phyloP scores from a whole-genome alignment of 2,329 filamentous ascomycete species.

The Huntiella moniliformis region DNA sequence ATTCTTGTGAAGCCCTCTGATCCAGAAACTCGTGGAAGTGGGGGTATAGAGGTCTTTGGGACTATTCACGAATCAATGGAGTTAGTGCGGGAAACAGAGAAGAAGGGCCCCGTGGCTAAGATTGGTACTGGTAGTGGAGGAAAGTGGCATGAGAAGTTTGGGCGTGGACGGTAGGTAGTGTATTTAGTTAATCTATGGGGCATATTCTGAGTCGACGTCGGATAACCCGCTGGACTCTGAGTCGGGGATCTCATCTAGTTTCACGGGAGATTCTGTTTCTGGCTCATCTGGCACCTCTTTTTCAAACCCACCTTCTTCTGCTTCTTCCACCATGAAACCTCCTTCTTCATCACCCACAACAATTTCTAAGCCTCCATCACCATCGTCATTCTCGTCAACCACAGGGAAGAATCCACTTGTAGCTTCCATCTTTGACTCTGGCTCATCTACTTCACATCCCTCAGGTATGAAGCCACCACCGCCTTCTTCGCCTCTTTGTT shows the following conservation, averaged over 20 bases:
- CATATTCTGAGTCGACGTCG: background rate
- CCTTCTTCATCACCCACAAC: conserved; percentile 2
- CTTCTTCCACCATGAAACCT: background rate
- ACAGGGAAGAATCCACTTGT: conserved; percentile 30
- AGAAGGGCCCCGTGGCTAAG: conserved; percentile 5
- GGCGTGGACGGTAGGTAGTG: conserved; percentile 14
- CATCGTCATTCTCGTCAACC: conserved; percentile 23
- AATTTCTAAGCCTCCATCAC: conserved; percentile 15
- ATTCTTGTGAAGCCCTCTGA: conserved; percentile 23
- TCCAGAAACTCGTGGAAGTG: background rate
- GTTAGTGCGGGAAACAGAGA: conserved; percentile 27
- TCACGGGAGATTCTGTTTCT: background rate
- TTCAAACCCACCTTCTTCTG: background rate
- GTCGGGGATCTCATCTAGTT: background rate
- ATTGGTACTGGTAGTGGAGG: conserved; percentile 21
- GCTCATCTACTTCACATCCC: conserved; percentile 30
- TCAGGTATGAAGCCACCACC: conserved; percentile 44
- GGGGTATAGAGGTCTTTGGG: conserved; percentile 23
- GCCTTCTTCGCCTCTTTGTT: conserved; percentile 3
- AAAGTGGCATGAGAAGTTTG: conserved; percentile 45
- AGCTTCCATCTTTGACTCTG: conserved; percentile 14
- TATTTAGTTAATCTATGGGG: background rate
- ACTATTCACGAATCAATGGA: conserved; percentile 45
- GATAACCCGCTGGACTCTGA: background rate
- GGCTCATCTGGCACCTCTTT: background rate